phyloP scores from a whole-genome alignment of 148 eudicot genomes.

The Diospyros kaki region DNA sequence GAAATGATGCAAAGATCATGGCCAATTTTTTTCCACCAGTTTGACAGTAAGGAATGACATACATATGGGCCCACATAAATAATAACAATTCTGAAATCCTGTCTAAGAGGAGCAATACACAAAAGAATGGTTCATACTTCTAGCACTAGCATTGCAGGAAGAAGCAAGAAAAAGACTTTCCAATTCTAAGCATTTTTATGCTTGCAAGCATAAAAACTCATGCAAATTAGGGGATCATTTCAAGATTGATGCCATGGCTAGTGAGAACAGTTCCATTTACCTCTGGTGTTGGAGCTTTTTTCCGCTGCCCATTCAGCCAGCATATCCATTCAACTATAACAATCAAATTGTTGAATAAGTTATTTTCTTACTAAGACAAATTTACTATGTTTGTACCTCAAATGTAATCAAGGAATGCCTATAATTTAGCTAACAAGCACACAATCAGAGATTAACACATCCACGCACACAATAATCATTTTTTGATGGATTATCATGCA shows the following conservation, averaged over 20 bases:
- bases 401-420: neutral
- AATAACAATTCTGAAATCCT: neutral
- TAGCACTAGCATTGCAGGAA: neutral
- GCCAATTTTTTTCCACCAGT: neutral
- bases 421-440: neutral
- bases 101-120: neutral
- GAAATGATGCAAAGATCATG: neutral
- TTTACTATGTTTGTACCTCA: neutral
- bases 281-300: slow-evolving; percentile 85
- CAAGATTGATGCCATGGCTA: neutral
- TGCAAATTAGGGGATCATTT: neutral
- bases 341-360: slow-evolving; percentile 10
- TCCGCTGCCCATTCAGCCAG: slow-evolving; percentile 97
- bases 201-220: neutral
- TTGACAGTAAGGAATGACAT: neutral
- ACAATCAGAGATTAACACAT: neutral
- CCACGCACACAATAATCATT: neutral
- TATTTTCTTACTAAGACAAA: neutral
- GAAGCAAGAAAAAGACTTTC: neutral
- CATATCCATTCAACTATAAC: slow-evolving; percentile 96
- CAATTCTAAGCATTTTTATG: neutral
- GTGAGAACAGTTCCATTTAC: slow-evolving; percentile 29
- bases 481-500: neutral
- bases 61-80: neutral
- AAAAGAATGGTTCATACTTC: slow-evolving; percentile 2